Evolutionary conservation across 306 rosid genomes (phyloP).

Genomic region (Ormosia semicastrata): DNA sequence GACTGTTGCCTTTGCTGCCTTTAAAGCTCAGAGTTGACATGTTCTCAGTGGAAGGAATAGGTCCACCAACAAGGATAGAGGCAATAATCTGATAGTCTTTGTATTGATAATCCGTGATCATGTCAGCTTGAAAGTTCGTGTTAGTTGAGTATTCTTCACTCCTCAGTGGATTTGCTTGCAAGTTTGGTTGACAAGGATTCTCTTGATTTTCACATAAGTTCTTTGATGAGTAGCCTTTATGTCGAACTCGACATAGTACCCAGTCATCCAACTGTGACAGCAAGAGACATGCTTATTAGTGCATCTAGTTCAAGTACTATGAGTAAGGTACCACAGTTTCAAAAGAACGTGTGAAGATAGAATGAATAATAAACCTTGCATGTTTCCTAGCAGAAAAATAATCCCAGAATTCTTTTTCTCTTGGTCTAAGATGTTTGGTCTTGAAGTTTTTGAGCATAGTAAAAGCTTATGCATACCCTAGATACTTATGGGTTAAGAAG

Average conservation of each 20-base stretch:
- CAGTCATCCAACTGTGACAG: conserved; percentile 70
- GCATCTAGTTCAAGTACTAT: conserved; percentile 1
- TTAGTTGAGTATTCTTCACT: conserved; percentile 33
- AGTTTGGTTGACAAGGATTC: conserved; percentile 28
- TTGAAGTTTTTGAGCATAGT: not conserved
- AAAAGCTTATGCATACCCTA: not conserved
- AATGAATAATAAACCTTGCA: not conserved
- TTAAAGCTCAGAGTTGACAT: conserved; percentile 27
- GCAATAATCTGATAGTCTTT: conserved; percentile 54
- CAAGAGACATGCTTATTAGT: conserved; percentile 4
- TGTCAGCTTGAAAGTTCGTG: conserved; percentile 26
- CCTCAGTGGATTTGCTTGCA: conserved; percentile 7
- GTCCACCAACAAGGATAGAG: conserved; percentile 61
- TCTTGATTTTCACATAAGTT: conserved; percentile 40
- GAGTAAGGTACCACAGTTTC: not conserved
- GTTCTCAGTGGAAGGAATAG: conserved; percentile 38
- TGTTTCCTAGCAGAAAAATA: not conserved
- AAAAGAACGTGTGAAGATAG: not conserved
- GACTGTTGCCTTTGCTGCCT: conserved; percentile 24
- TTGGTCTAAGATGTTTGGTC: not conserved
- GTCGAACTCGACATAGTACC: conserved; percentile 77
- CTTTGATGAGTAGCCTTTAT: conserved; percentile 46
- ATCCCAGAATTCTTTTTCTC: not conserved
- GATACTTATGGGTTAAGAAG: not conserved
- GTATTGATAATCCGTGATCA: conserved; percentile 41